These are phyloP conservation scores for Tilletiaria anomala DNA, from an alignment of 1,284 basidiomycete genomes.

Conservation along the genomic window DNA sequence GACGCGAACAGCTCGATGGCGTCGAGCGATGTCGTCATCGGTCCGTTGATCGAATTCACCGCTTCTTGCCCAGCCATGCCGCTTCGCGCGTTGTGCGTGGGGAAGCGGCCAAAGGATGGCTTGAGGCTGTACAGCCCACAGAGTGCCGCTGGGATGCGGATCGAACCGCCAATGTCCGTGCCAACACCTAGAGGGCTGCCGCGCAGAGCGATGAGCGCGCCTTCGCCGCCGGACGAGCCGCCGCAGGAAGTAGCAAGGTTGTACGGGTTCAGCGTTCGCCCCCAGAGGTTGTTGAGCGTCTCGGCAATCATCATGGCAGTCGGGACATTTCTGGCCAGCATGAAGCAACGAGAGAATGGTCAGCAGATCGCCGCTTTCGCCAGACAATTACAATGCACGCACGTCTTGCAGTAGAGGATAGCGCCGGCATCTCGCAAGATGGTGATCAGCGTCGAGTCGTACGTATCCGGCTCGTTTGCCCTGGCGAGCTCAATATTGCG, in stretches of 20 bases:
- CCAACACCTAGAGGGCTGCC: constrained; percentile 51
- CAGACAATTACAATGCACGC: too few relatives aligned
- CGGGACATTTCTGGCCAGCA: constrained; percentile 52
- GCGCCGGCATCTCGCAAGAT: constrained; percentile 50
- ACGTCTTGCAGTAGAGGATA: constrained; percentile 54
- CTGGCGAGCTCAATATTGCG: not conserved
- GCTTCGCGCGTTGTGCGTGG: constrained; percentile 48
- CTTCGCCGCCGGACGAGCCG: constrained; percentile 55
- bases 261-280: constrained; percentile 53
- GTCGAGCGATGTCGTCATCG: not conserved
- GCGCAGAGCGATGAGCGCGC: constrained; percentile 49
- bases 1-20: not conserved
- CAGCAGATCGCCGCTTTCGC: too few relatives aligned
- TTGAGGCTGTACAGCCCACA: constrained; percentile 56
- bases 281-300: constrained; percentile 49
- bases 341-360: constrained; percentile 3
- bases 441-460: constrained; percentile 39
- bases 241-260: constrained; percentile 45
- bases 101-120: constrained; percentile 56
- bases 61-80: constrained; percentile 40
- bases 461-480: constrained; percentile 37
- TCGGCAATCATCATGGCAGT: constrained; percentile 46
- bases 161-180: constrained; percentile 56
- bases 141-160: constrained; percentile 51
- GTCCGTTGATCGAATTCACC: not conserved